Base-by-base conservation (phyloP, 305 asterid species). In the Solanum hybrid region DNA sequence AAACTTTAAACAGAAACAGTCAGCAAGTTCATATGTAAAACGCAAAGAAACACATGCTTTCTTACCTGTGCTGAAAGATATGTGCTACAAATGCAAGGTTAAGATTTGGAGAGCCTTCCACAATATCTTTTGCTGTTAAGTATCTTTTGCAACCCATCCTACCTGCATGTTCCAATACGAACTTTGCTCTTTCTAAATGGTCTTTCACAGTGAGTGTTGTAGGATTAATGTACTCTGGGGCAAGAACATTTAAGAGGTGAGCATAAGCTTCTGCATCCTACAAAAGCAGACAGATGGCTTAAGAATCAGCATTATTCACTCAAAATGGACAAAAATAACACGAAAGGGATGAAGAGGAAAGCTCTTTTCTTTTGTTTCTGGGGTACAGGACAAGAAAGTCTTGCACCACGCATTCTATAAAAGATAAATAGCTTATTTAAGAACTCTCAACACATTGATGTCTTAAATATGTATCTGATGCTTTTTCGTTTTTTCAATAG, bases 81-180 rank as follows among this genome's bases (percentile, higher is more conserved):
- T 95, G 99, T 12, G 99, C 99, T 90, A 98, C 98, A 92, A 98
- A 98, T 51, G 99, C 99, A 91, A 98, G 98, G 92, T 98, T 98
- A 89, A 97, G 99, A 92, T 98, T 98, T 29, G 98, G 98, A 89
- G 96, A 96, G 88, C 99, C 99, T 77, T 98, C 99, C 88, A 97
- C 95, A 61, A 98, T 98, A 92, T 98, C 99, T 93, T 95, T 97
- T 40, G 99, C 95, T 87, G 99, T 97, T 91, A 97, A 91, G 94
- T 97, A 96, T 95, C 97, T 93, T 92, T 96, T 97, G 94, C 98
- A 97, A 77, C 98, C 99, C 99, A 97, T 96, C 91, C 92, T 96
- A 93, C 97, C 99, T 39, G 99, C 98, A 91, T 97, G 99, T 88
- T 95, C 98, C 91, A 97, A 96, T 69, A 97, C 98, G 89, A 97